Base-by-base conservation (phyloP, 192 early-diverging fungal species). In the Coemansia sp. region DNA sequence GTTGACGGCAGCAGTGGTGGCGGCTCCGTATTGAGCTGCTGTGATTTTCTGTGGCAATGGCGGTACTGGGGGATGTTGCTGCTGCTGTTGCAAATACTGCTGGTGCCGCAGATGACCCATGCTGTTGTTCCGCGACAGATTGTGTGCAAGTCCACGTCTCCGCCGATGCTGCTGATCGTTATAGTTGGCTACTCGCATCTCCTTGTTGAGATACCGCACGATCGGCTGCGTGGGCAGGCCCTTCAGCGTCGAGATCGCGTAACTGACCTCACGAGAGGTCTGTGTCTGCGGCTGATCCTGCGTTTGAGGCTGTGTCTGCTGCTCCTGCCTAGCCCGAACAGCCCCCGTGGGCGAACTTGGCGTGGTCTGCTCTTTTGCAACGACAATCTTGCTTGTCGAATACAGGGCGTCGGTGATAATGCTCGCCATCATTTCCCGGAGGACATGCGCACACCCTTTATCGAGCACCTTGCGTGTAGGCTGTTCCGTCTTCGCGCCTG, bases 151-250 rank as follows among this genome's bases (percentile, higher is more conserved):
- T 1, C 77, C 72, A 5, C 77, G 77, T 17, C 73, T 72, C 17
- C 73, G 63, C 5, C 67, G 67, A 29, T 29, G 1, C 43, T 62
- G 61, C 1, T 62, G 61, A 23, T 49, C 32, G 42, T 73, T 69
- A 41, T 59, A 58, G 43, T 70, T 68, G 17, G 43, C 77, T 50
- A 62, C 65, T 11, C 72, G 71, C 72, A 79, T 74, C 68, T 81
- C 79, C 52, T 65, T 64, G 34, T 70, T 52, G 61, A 81, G 58
- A 33, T 81, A 81, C 20, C 74, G 73, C 20, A 81, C 49, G 29
- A 81, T 81, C 35, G 79, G 75, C 71, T 73, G 73, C n/a, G 79
- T 81, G 6, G 74, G 79, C 54, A 81, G 62, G 2, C 79, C 74
- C 67, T 76, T 75, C n/a, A 81, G 70, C 25, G 79, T 75, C 57